Evolutionary conservation across 768 basidiomycete genomes (phyloP).

Genomic region (Psilocybe sp.): DNA sequence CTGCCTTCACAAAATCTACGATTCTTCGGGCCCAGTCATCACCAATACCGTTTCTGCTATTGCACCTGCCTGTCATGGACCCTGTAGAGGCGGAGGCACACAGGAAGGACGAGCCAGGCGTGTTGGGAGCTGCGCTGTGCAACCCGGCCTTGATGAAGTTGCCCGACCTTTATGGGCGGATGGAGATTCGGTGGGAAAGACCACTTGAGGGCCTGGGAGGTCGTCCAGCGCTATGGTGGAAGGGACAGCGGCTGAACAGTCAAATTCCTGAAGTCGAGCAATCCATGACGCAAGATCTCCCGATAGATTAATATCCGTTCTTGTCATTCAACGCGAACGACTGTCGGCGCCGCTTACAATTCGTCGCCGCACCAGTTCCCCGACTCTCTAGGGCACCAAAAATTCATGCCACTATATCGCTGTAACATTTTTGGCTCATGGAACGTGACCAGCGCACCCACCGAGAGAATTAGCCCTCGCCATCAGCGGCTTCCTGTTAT

Average conservation of each 20-base stretch:
- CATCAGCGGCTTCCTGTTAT: too few species aligned
- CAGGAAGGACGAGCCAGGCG: conserved; percentile 5
- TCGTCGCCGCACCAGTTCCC: too few species aligned
- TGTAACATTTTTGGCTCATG: too few species aligned
- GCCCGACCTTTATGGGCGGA: conserved; percentile 52
- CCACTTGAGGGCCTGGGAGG: conserved; percentile 25
- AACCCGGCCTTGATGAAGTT: conserved; percentile 63
- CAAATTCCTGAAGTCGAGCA: conserved; percentile 11
- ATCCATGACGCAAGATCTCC: neutral
- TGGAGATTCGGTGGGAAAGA: conserved; percentile 71
- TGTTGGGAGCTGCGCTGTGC: conserved; percentile 56
- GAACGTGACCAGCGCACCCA: too few species aligned
- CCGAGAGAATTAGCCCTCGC: too few species aligned
- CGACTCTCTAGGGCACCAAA: too few species aligned
- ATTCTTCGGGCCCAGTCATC: conserved; percentile 72
- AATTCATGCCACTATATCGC: too few species aligned
- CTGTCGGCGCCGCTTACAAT: too few species aligned
- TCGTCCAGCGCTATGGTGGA: conserved; percentile 45
- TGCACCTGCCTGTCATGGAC: conserved; percentile 59
- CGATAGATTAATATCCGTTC: neutral
- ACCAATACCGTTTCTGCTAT: conserved; percentile 71
- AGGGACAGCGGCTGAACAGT: conserved; percentile 29
- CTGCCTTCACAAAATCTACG: conserved; percentile 71
- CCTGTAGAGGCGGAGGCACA: neutral
- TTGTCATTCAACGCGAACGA: too few species aligned